Evolutionary conservation across 1,284 basidiomycete genomes (phyloP).

Genomic region (Stereum hirsutum): DNA sequence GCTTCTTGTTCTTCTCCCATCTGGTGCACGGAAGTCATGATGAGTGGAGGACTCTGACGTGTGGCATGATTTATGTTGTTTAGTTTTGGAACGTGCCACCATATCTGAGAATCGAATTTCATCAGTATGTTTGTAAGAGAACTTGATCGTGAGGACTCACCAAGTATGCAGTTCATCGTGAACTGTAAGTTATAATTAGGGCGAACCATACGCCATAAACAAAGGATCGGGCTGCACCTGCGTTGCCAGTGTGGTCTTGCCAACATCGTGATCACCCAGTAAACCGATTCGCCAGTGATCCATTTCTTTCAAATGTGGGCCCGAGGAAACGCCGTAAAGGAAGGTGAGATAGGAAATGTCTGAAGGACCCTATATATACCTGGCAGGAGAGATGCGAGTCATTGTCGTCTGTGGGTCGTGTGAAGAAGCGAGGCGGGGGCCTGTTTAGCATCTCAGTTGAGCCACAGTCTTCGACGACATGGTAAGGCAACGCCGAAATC

Average conservation of each 20-base stretch:
- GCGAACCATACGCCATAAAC: slow-evolving; percentile 6
- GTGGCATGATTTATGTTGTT: too few relatives aligned
- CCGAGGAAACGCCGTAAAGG: too few relatives aligned
- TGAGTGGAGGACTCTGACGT: too few relatives aligned
- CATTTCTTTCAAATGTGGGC: too few relatives aligned
- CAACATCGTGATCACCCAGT: slow-evolving; percentile 95
- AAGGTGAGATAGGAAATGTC: too few relatives aligned
- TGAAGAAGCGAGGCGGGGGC: too few relatives aligned
- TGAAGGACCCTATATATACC: too few relatives aligned
- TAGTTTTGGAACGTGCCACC: slow-evolving; percentile 9
- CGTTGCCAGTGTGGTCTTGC: slow-evolving; percentile 94
- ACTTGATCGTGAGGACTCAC: slow-evolving; percentile 28
- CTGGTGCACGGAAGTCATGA: slow-evolving; percentile 27
- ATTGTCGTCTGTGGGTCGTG: too few relatives aligned
- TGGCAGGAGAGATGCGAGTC: too few relatives aligned
- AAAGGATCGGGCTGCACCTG: slow-evolving; percentile 50
- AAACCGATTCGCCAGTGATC: slow-evolving; percentile 91
- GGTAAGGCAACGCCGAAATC: too few relatives aligned
- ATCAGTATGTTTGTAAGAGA: slow-evolving; percentile 11
- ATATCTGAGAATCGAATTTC: slow-evolving; percentile 13
- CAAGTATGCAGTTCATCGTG: slow-evolving; percentile 88
- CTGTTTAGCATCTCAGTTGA: too few relatives aligned
- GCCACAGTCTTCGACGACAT: too few relatives aligned
- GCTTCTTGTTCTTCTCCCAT: slow-evolving; percentile 90
- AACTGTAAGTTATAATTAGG: slow-evolving; percentile 43